Evolutionary conservation across 2,329 filamentous ascomycete species (phyloP).

Genomic region (Trichoderma breve): DNA sequence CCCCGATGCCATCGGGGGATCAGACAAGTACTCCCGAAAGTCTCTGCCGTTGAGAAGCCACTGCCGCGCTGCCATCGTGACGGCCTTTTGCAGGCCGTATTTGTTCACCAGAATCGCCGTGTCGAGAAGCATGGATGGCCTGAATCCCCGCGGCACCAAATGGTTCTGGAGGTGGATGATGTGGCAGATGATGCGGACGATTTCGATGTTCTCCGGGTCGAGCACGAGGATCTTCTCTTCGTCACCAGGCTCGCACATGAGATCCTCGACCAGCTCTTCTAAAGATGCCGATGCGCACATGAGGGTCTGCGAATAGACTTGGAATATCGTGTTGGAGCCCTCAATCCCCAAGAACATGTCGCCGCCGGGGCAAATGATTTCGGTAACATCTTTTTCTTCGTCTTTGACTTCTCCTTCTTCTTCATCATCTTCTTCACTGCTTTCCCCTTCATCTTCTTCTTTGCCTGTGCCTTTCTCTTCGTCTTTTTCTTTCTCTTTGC

Average conservation of each 20-base stretch:
- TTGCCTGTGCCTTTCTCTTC: neutral
- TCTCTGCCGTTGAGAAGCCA: neutral
- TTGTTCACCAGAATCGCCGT: neutral
- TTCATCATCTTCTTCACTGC: no score
- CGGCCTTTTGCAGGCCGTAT: neutral
- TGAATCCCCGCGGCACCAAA: neutral
- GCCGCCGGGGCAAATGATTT: neutral
- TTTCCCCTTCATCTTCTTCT: neutral
- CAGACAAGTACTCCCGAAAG: rapidly evolving
- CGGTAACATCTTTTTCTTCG: neutral
- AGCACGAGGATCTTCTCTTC: neutral
- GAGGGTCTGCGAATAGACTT: neutral
- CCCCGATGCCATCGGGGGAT: neutral
- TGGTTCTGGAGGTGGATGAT: neutral
- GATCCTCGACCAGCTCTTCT: neutral
- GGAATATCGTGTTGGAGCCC: neutral
- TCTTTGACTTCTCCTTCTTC: neutral
- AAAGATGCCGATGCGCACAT: neutral
- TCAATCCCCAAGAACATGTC: neutral
- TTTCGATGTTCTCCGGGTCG: neutral
- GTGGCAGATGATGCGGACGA: neutral
- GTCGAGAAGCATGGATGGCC: neutral
- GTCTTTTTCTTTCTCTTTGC: neutral
- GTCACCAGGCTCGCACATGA: neutral
- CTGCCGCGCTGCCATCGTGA: neutral